A percentile compares a stretch with the other conserved stretches of the same genome.
These are phyloP conservation scores for Dryas alaskensis DNA, from an alignment of 306 rosid species.

Conservation along the genomic window DNA sequence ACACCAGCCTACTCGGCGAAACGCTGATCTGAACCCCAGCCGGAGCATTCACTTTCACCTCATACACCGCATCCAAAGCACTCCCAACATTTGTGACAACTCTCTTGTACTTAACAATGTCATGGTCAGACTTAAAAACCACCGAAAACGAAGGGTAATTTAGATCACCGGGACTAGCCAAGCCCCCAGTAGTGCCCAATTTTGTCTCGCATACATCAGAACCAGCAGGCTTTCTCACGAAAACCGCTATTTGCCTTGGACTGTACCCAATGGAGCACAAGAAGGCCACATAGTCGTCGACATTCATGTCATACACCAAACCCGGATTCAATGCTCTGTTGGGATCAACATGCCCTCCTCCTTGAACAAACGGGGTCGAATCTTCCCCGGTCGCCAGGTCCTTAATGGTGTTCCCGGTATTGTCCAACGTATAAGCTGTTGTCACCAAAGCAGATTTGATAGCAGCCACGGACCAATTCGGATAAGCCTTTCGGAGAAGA, in stretches of 20 bases:
- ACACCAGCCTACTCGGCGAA: constrained; percentile 56
- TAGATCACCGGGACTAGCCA: constrained; percentile 64
- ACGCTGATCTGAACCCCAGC: constrained; percentile 58
- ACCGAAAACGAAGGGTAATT: constrained; percentile 85
- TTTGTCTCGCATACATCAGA: constrained; percentile 36
- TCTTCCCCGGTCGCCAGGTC: constrained; percentile 71
- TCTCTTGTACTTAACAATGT: constrained; percentile 52
- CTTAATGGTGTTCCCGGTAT: constrained; percentile 50
- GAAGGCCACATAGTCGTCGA: constrained; percentile 61
- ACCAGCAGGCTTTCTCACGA: constrained; percentile 44
- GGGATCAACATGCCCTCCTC: constrained; percentile 95
- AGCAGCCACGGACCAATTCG: constrained; percentile 79
- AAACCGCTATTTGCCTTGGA: constrained; percentile 47
- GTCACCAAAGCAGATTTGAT: constrained; percentile 81
- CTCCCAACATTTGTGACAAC: constrained; percentile 71
- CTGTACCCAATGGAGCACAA: constrained; percentile 82
- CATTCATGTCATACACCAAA: constrained; percentile 59
- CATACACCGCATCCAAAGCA: constrained; percentile 59
- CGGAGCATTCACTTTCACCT: constrained; percentile 55
- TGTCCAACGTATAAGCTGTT: constrained; percentile 66
- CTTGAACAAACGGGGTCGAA: constrained; percentile 70
- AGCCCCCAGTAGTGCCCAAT: not conserved
- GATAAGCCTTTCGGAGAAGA: constrained; percentile 65
- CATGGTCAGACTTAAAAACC: constrained; percentile 30
- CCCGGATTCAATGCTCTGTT: constrained; percentile 81